These are phyloP conservation scores for Phtheirospermum japonicum DNA, from an alignment of 257 asterid genomes.

Conservation along the genomic window DNA sequence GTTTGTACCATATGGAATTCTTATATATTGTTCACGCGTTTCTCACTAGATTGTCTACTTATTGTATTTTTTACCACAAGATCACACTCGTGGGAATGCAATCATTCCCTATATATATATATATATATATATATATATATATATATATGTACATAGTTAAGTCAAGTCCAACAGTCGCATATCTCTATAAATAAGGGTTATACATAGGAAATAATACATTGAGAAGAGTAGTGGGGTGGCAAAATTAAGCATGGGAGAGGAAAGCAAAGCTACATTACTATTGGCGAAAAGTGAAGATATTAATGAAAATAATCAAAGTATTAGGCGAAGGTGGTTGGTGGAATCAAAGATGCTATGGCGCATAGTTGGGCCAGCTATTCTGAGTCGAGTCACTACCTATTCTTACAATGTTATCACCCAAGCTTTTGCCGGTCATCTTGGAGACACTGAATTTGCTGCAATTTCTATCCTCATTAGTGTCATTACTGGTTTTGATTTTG, in stretches of 20 bases:
- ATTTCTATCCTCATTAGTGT: slow-evolving; percentile 50
- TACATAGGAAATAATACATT: neutral
- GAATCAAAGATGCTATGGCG: slow-evolving; percentile 67
- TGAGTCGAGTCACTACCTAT: slow-evolving; percentile 46
- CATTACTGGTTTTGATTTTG: slow-evolving; percentile 56
- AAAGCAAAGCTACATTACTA: slow-evolving; percentile 14
- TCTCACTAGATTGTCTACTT: too few species aligned
- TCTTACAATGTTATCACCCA: slow-evolving; percentile 49
- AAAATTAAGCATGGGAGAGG: slow-evolving; percentile 22
- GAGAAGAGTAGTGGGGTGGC: neutral
- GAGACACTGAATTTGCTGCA: slow-evolving; percentile 66
- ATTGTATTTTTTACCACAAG: too few species aligned
- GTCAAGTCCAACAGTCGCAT: too few species aligned
- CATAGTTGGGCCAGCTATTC: slow-evolving; percentile 57
- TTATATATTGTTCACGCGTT: too few species aligned
- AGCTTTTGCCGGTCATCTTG: slow-evolving; percentile 68
- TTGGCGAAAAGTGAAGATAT: neutral
- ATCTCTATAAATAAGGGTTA: neutral
- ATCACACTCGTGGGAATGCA: too few species aligned
- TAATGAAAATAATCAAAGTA: neutral
- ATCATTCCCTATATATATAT: too few species aligned
- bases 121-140: too few species aligned
- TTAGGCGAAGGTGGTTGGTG: slow-evolving; percentile 32
- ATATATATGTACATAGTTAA: too few species aligned
- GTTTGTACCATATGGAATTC: too few species aligned